Conservation (phyloP, 2,329 filamentous ascomycete species). For the Phialophora expanda region DNA sequence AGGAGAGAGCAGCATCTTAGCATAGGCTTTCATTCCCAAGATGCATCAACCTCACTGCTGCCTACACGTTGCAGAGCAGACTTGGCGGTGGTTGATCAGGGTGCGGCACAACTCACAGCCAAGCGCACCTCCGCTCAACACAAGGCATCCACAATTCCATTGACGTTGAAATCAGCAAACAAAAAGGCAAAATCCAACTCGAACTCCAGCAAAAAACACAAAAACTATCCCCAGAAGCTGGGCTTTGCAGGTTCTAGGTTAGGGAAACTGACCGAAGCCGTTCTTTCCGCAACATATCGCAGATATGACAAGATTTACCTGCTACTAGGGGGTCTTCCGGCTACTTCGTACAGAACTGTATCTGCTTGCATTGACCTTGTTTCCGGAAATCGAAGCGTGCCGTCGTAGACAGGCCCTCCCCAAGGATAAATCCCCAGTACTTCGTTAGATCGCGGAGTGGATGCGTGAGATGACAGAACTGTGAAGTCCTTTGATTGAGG, state of each 20-base stretch:
- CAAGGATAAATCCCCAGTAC: conserved; percentile 12
- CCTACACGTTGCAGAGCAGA: not conserved
- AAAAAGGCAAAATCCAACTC: not conserved
- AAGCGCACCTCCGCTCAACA: not conserved
- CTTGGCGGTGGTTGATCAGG: not conserved
- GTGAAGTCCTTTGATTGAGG: not conserved
- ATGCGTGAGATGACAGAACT: not conserved
- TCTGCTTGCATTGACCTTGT: not conserved
- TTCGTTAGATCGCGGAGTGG: conserved; percentile 4
- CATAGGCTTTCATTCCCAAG: not conserved
- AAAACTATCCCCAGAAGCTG: conserved; percentile 5
- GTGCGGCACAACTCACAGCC: conserved; percentile 5
- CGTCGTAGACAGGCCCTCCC: conserved; percentile 6
- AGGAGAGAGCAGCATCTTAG: not conserved
- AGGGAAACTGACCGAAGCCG: not conserved
- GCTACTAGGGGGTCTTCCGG: not conserved
- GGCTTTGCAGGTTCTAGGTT: not conserved
- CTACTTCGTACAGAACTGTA: not conserved
- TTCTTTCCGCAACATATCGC: not conserved
- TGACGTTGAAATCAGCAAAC: not conserved
- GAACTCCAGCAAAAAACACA: conserved; percentile 1
- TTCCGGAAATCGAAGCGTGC: conserved; percentile 3
- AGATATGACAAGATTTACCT: conserved; percentile 3
- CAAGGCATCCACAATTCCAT: not conserved
- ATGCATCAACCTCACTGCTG: not conserved